Percentiles rank a stretch among this genome's conserved stretches.
Evolutionary conservation across 495 filamentous ascomycete genomes (phyloP).

Genomic region (Penicillium subrubescens): DNA sequence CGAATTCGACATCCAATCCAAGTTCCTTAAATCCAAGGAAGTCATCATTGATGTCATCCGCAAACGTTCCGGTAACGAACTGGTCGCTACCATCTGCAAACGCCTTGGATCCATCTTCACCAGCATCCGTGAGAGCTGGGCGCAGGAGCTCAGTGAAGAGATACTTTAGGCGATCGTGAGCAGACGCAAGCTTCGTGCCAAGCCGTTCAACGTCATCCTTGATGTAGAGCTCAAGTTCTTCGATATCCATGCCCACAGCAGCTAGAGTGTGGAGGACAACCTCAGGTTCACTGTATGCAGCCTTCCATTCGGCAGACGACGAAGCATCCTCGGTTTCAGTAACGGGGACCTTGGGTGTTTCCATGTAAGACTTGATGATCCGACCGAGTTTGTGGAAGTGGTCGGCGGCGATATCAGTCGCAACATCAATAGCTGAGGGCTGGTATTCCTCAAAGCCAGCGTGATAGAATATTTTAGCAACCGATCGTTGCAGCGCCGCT

Average conservation of each 20-base stretch:
- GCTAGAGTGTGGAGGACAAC: conserved; percentile 82
- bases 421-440: conserved; percentile 85
- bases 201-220: conserved; percentile 94
- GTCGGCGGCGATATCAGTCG: conserved; percentile 87
- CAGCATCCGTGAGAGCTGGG: conserved; percentile 78
- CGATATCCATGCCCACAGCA: conserved; percentile 79
- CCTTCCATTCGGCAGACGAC: conserved; percentile 51
- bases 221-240: conserved; percentile 82
- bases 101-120: conserved; percentile 81
- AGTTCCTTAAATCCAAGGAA: conserved; percentile 99
- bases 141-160: conserved; percentile 89
- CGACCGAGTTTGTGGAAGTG: conserved; percentile 83
- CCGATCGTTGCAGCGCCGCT: conserved; percentile 82
- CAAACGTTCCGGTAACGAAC: conserved; percentile 95
- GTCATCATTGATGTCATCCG: conserved; percentile 95
- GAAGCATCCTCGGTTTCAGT: conserved; percentile 39
- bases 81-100: conserved; percentile 98
- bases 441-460: conserved; percentile 98
- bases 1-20: conserved; percentile 87
- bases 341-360: conserved; percentile 70
- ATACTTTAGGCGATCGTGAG: conserved; percentile 90
- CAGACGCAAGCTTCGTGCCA: conserved; percentile 74
- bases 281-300: conserved; percentile 76
- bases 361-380: conserved; percentile 78
- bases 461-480: conserved; percentile 94